Evolutionary conservation across 495 filamentous ascomycete genomes (phyloP).

Genomic region (Neurospora tetraspora): DNA sequence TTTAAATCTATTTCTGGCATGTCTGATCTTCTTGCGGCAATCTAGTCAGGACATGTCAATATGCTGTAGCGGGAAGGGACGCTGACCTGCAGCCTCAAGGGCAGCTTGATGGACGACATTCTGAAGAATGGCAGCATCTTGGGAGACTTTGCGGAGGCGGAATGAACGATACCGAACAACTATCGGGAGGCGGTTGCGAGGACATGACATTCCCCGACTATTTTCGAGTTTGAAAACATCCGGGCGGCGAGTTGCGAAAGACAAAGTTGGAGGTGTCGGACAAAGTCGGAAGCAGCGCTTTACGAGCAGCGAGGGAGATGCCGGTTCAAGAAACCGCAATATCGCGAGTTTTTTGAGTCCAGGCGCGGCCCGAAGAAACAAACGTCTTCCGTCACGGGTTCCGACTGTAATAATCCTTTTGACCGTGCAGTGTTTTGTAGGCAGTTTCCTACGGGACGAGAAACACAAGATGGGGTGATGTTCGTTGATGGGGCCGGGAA

Average conservation of each 20-base stretch:
- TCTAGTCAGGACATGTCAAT: not conserved
- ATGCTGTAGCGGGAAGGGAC: not conserved
- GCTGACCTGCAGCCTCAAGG: not conserved
- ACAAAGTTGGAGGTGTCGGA: not conserved
- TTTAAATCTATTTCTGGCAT: not conserved
- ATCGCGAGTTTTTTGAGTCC: not conserved
- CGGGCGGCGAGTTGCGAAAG: not conserved
- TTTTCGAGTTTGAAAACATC: not conserved
- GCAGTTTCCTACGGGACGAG: not conserved
- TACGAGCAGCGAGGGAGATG: not conserved
- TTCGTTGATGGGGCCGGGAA: not conserved
- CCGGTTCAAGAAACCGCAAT: not conserved
- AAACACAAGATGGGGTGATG: not conserved
- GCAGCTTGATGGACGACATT: not conserved
- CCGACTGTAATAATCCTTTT: not conserved
- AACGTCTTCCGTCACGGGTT: not conserved
- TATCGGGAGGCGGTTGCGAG: no score
- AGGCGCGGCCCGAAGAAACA: not conserved
- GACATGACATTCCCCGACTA: not conserved
- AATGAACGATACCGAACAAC: not conserved
- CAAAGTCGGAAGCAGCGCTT: not conserved
- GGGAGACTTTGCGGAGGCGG: not conserved
- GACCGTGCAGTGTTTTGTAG: not conserved
- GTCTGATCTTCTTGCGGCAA: not conserved
- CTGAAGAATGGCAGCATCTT: not conserved